Evolutionary conservation across 1,284 basidiomycete genomes (phyloP).

Genomic region (Microbotryum silenes-acaulis): DNA sequence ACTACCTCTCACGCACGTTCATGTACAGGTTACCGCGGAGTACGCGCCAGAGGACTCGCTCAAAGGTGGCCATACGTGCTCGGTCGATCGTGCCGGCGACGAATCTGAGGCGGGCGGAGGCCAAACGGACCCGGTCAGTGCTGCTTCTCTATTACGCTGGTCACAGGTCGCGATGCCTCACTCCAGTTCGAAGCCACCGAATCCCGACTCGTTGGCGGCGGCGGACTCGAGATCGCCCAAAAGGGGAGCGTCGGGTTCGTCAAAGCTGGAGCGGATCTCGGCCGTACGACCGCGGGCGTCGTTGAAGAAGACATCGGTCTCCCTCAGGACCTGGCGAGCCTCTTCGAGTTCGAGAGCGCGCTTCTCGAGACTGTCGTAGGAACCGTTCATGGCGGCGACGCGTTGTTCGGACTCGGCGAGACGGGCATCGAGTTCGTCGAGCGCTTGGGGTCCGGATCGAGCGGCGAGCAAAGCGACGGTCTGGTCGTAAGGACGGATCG

Average conservation of each 20-base stretch:
- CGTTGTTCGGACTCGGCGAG: conserved; percentile 81
- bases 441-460: conserved; percentile 80
- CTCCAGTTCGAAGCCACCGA: conserved; percentile 71
- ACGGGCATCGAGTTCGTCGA: conserved; percentile 86
- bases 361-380: conserved; percentile 81
- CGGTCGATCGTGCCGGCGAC: conserved; percentile 96
- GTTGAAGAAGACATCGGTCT: conserved; percentile 95
- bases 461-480: conserved; percentile 65
- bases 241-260: conserved; percentile 80
- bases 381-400: conserved; percentile 84
- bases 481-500: conserved; percentile 50
- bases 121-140: background rate
- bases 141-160: background rate
- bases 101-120: conserved; percentile 51
- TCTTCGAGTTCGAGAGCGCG: conserved; percentile 83
- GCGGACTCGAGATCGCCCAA: conserved; percentile 74
- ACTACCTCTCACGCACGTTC: conserved; percentile 61
- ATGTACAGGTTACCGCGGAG: conserved; percentile 97
- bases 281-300: conserved; percentile 55
- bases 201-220: conserved; percentile 38
- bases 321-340: conserved; percentile 82
- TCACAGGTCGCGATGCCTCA: conserved; percentile 40
- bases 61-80: conserved; percentile 82
- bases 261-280: conserved; percentile 80
- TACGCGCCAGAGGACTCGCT: conserved; percentile 96